A percentile compares a stretch with the other conserved stretches of the same genome.
These are phyloP conservation scores for Pelargonium myrrhifolium DNA, from an alignment of 441 rosid species.

Conservation along the genomic window DNA sequence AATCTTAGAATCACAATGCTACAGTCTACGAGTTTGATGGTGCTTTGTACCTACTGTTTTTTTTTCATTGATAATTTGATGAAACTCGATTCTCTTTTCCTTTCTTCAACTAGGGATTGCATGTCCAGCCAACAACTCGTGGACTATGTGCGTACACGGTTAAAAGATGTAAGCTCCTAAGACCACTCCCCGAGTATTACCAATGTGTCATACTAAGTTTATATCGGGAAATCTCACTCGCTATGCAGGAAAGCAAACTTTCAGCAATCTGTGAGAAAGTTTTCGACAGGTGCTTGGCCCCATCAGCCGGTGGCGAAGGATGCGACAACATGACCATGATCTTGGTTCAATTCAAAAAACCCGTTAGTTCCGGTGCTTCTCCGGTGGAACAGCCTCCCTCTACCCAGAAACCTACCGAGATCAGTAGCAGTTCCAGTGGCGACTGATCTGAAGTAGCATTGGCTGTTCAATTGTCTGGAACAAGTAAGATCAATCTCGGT, in stretches of 20 bases:
- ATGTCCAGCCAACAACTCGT: conserved; percentile 62
- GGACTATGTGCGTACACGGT: conserved; percentile 40
- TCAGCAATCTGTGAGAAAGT: conserved; percentile 48
- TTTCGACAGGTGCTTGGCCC: conserved; percentile 48
- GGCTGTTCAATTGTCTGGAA: conserved; percentile 9
- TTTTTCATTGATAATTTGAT: neutral
- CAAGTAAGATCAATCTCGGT: neutral
- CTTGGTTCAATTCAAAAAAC: conserved; percentile 43
- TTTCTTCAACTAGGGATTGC: conserved; percentile 41
- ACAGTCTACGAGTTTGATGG: neutral
- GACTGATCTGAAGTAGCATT: conserved; percentile 6
- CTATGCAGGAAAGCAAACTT: conserved; percentile 41
- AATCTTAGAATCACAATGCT: too few species aligned
- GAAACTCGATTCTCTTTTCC: neutral
- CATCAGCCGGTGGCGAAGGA: conserved; percentile 53
- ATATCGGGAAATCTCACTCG: neutral
- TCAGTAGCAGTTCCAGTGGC: conserved; percentile 4
- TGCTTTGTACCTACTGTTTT: neutral
- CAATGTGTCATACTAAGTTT: neutral
- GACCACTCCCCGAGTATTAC: conserved; percentile 20
- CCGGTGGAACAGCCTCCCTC: neutral
- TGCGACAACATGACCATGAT: conserved; percentile 66
- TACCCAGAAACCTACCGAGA: conserved; percentile 8
- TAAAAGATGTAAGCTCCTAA: conserved; percentile 27
- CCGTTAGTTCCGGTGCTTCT: conserved; percentile 18